A percentile compares a stretch with the other conserved stretches of the same genome.
These are phyloP conservation scores for Serendipita sp. DNA, from an alignment of 768 basidiomycete genomes.

Conservation along the genomic window DNA sequence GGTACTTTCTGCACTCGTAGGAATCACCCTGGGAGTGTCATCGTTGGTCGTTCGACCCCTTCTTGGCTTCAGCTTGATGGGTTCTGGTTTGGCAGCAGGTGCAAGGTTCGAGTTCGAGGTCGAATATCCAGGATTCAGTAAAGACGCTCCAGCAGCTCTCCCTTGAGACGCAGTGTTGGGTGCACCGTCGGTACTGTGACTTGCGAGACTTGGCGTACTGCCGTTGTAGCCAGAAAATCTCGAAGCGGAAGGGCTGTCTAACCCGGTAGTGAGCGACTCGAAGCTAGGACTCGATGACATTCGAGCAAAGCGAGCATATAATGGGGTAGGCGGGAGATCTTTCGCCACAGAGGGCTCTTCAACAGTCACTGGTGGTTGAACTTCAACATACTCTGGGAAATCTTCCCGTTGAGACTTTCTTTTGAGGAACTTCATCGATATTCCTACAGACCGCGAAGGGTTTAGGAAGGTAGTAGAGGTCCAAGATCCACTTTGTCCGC, in stretches of 20 bases:
- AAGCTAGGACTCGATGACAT: background rate
- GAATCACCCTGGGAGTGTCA: background rate
- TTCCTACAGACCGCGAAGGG: background rate
- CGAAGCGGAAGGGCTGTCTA: conserved; percentile 1
- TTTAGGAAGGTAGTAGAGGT: background rate
- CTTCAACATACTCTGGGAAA: background rate
- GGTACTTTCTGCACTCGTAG: background rate
- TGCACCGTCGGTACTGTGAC: background rate
- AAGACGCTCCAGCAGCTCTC: background rate
- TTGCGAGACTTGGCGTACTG: background rate
- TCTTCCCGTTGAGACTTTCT: conserved; percentile 2
- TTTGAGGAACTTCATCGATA: background rate
- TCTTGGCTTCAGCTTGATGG: background rate
- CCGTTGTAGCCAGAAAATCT: background rate
- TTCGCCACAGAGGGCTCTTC: background rate
- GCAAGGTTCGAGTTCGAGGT: background rate
- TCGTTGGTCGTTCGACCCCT: background rate
- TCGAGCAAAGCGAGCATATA: background rate
- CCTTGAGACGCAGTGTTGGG: background rate
- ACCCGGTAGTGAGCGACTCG: background rate
- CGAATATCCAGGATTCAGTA: background rate
- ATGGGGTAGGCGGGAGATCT: background rate
- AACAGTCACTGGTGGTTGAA: background rate
- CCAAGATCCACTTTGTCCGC: background rate
- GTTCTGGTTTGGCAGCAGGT: background rate